phyloP scores from a whole-genome alignment of 768 basidiomycete genomes.

The Lentinula detonsa region DNA sequence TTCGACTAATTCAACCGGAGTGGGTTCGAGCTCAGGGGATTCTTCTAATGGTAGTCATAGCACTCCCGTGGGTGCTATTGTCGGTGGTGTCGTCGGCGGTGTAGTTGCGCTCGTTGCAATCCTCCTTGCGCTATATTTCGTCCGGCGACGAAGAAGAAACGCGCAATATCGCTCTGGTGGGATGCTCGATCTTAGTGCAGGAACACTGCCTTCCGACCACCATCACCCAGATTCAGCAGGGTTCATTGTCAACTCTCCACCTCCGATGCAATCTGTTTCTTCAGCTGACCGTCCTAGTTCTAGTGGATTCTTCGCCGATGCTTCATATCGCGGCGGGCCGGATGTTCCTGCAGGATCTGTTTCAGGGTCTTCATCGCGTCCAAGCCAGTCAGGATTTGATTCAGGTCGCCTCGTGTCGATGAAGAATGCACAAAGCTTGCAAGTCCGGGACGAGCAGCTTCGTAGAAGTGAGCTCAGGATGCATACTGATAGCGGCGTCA shows the following conservation, averaged over 20 bases:
- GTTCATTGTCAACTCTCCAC: not conserved
- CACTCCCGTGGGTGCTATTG: not conserved
- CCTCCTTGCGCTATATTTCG: not conserved
- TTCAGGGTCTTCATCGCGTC: not conserved
- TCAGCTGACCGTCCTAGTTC: not conserved
- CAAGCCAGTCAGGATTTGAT: not conserved
- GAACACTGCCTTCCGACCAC: not conserved
- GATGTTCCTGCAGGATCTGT: not conserved
- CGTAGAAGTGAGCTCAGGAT: not conserved
- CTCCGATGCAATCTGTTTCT: not conserved
- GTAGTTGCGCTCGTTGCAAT: not conserved
- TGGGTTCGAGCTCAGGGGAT: not conserved
- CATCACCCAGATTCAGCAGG: not conserved
- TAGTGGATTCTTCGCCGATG: not conserved
- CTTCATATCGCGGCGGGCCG: not conserved
- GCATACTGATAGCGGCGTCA: not conserved
- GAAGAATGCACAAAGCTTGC: not conserved
- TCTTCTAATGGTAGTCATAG: not conserved
- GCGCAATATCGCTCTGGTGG: not conserved
- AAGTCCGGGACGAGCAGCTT: not conserved
- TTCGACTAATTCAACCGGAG: not conserved
- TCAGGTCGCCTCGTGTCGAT: not conserved
- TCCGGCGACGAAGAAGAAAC: not conserved
- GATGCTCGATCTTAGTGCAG: not conserved
- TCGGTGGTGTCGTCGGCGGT: not conserved